Conservation (phyloP, 345 rosid species). For the Brassica juncea region DNA sequence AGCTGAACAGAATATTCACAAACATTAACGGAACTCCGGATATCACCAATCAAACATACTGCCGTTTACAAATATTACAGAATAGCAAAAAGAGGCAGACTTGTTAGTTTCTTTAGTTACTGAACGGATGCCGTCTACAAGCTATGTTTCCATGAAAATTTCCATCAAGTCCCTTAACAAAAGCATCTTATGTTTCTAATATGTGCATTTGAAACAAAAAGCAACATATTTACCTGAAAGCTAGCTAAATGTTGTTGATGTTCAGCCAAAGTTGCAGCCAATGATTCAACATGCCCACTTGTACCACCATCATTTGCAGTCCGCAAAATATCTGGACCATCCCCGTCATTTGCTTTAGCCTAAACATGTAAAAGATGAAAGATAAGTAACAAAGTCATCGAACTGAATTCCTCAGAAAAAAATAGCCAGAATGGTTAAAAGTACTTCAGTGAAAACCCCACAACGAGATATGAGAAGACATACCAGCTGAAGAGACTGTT, state of each 20-base stretch:
- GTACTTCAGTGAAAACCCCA: constrained; percentile 5
- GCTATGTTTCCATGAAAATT: neutral
- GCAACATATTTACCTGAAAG: constrained; percentile 67
- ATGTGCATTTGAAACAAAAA: constrained; percentile 13
- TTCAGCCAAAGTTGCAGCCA: constrained; percentile 86
- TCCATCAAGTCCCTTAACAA: neutral
- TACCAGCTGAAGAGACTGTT: constrained; percentile 97
- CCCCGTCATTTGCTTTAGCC: constrained; percentile 98
- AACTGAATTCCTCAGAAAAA: constrained; percentile 10
- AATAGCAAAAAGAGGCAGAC: constrained; percentile 4
- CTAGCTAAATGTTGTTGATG: constrained; percentile 99
- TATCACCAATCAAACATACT: neutral
- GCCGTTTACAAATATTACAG: neutral
- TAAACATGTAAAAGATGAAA: constrained; percentile 38
- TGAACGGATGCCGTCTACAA: neutral
- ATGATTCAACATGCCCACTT: constrained; percentile 89
- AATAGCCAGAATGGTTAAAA: neutral
- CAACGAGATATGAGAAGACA: constrained; percentile 33
- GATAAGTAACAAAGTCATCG: neutral
- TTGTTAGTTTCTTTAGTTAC: neutral
- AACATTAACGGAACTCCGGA: neutral
- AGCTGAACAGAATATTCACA: neutral
- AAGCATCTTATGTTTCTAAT: constrained; percentile 12
- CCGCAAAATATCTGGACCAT: constrained; percentile 94
- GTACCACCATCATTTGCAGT: constrained; percentile 71